Percentiles rank a stretch among this genome's conserved stretches.
These are phyloP conservation scores for Dalbergia cultrata DNA, from an alignment of 306 rosid species.

Conservation along the genomic window DNA sequence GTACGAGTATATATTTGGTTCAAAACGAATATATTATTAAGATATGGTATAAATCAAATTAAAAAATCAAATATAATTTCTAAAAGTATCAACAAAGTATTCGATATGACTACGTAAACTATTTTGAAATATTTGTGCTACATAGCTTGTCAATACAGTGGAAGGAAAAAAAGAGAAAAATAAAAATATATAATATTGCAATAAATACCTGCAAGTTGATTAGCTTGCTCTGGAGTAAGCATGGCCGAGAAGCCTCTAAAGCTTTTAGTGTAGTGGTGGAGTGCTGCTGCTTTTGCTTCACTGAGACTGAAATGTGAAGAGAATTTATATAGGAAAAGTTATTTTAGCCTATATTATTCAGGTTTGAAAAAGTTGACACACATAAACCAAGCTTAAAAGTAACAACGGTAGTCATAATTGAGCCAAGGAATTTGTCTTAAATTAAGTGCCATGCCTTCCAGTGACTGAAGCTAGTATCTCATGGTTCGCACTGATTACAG, in stretches of 20 bases:
- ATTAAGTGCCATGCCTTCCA: conserved; percentile 55
- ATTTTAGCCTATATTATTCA: background rate
- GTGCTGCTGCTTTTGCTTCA: conserved; percentile 57
- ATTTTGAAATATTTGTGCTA: no score
- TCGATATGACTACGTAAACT: no score
- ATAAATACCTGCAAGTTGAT: conserved; percentile 59
- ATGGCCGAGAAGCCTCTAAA: conserved; percentile 79
- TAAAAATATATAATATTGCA: background rate
- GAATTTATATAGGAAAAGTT: background rate
- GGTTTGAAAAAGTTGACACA: conserved; percentile 22
- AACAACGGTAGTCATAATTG: background rate
- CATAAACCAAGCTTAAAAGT: background rate
- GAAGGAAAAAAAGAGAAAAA: no score
- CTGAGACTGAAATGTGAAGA: conserved; percentile 54
- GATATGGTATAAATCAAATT: no score
- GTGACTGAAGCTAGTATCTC: conserved; percentile 68
- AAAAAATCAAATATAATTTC: no score
- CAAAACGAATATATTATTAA: no score
- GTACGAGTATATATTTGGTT: no score
- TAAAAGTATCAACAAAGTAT: no score
- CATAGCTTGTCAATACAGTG: no score
- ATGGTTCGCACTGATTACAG: conserved; percentile 68
- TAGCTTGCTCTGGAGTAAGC: conserved; percentile 71
- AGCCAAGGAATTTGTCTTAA: background rate
- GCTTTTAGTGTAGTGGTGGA: conserved; percentile 72